A percentile compares a stretch with the other conserved stretches of the same genome.
Evolutionary conservation across 345 rosid genomes (phyloP).

Genomic region (Eutrema yunnanense): DNA sequence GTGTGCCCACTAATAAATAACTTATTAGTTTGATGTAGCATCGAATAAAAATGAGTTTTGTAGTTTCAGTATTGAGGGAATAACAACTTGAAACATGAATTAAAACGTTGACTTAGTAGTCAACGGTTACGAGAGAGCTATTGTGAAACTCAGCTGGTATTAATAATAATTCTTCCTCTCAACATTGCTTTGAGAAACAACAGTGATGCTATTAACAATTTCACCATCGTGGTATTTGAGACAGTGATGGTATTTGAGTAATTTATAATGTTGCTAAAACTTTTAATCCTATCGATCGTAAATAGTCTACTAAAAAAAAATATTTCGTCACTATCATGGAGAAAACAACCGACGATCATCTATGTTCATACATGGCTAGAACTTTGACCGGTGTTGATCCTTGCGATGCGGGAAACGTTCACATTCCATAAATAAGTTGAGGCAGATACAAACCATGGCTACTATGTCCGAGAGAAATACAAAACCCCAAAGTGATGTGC

Average conservation of each 20-base stretch:
- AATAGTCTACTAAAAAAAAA: neutral
- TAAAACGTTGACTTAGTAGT: slow-evolving; percentile 1
- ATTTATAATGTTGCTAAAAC: neutral
- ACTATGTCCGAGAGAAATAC: neutral
- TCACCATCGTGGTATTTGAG: neutral
- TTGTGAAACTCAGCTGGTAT: neutral
- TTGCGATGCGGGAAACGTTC: neutral
- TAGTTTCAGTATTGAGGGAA: slow-evolving; percentile 14
- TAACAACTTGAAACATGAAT: slow-evolving; percentile 7
- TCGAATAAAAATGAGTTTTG: slow-evolving; percentile 12
- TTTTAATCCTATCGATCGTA: neutral
- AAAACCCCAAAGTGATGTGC: neutral
- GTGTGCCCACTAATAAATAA: neutral
- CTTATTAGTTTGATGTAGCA: neutral
- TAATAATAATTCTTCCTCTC: no score
- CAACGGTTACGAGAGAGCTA: neutral
- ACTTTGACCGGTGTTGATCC: neutral
- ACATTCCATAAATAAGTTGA: neutral
- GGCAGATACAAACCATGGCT: neutral
- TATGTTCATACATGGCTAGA: neutral
- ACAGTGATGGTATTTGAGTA: no score
- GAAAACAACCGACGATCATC: neutral
- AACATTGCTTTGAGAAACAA: no score
- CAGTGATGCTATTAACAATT: no score
- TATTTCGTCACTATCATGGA: slow-evolving; percentile 9